Percentiles rank a stretch among this genome's conserved stretches.
Evolutionary conservation across 2,329 filamentous ascomycete genomes (phyloP).

Genomic region (Pyrenophora graminea): DNA sequence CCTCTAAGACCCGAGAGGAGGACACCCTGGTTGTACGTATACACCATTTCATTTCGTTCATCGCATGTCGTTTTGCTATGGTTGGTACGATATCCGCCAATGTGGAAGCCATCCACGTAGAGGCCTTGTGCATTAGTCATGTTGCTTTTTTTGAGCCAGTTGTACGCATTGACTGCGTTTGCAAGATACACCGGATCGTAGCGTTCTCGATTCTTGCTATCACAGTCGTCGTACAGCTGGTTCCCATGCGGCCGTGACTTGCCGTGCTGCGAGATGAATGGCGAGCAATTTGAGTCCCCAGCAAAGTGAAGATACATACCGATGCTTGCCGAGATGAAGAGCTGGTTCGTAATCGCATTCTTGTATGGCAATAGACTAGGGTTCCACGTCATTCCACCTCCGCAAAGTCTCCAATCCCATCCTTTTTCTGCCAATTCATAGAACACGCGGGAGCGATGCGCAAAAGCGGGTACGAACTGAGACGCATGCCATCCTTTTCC

Average conservation of each 20-base stretch:
- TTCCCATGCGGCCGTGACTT: constrained; percentile 9
- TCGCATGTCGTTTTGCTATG: constrained; percentile 74
- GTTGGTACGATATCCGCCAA: constrained; percentile 64
- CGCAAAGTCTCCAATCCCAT: constrained; percentile 81
- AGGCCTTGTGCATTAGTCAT: constrained; percentile 79
- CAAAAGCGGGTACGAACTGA: constrained; percentile 75
- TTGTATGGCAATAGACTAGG: constrained; percentile 78
- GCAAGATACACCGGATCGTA: constrained; percentile 69
- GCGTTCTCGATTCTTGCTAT: constrained; percentile 6
- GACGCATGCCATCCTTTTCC: constrained; percentile 69
- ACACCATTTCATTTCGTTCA: constrained; percentile 82
- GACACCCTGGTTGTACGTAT: constrained; percentile 95
- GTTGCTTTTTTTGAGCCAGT: constrained; percentile 76
- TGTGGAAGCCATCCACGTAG: constrained; percentile 87
- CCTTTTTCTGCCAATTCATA: constrained; percentile 79
- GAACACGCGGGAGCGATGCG: constrained; percentile 81
- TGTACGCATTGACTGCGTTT: constrained; percentile 76
- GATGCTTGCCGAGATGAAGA: constrained; percentile 82
- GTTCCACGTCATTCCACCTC: constrained; percentile 91
- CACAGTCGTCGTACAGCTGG: constrained; percentile 14
- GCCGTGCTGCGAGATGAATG: constrained; percentile 57
- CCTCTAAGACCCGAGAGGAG: constrained; percentile 79
- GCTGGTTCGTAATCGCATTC: constrained; percentile 93
- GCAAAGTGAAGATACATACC: constrained; percentile 91
- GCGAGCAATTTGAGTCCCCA: constrained; percentile 73